A percentile compares a stretch with the other conserved stretches of the same genome.
Conservation (phyloP, 306 rosid genomes). For the Citrullus colocynthis region DNA sequence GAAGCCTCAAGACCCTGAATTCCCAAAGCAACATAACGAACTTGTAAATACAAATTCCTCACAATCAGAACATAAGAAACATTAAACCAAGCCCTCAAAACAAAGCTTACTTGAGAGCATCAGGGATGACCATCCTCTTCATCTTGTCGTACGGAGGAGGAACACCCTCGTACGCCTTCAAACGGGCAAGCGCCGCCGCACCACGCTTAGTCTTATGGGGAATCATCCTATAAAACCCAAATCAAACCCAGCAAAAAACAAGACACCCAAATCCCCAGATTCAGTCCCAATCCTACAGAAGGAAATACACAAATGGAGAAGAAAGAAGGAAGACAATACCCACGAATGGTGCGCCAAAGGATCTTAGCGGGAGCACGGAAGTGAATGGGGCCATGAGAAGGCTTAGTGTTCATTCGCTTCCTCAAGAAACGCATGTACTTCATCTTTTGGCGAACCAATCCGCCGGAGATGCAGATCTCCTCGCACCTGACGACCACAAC, state of each 20-base stretch:
- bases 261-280: neutral
- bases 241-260: neutral
- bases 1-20: conserved; percentile 61
- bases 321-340: conserved; percentile 16
- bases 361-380: conserved; percentile 66
- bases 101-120: conserved; percentile 42
- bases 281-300: neutral
- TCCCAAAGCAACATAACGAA: neutral
- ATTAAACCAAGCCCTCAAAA: neutral
- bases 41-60: neutral
- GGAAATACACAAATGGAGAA: neutral
- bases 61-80: neutral
- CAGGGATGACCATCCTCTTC: conserved; percentile 50
- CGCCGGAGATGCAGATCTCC: conserved; percentile 62
- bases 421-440: conserved; percentile 62
- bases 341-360: conserved; percentile 75
- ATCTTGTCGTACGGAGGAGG: conserved; percentile 53
- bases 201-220: conserved; percentile 58
- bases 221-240: conserved; percentile 27
- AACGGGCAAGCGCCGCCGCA: conserved; percentile 48
- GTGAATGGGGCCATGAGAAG: conserved; percentile 71
- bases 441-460: conserved; percentile 63
- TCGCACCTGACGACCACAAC: conserved; percentile 53
- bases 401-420: conserved; percentile 73
- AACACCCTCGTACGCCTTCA: conserved; percentile 46